These are phyloP conservation scores for Phytophthora ramorum DNA, from an alignment of 352 stramenopile species.

Conservation along the genomic window DNA sequence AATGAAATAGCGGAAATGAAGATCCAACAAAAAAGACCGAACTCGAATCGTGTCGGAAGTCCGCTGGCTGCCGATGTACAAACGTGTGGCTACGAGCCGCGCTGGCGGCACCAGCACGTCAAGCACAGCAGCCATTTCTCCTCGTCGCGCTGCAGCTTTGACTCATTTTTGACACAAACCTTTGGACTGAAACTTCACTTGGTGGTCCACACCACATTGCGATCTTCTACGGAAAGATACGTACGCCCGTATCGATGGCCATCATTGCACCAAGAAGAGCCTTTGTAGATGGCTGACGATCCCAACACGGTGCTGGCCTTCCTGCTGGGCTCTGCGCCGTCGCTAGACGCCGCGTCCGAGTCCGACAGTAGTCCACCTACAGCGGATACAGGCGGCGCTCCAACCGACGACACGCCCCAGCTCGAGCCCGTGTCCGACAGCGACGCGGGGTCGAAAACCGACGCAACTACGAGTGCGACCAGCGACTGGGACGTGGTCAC, in stretches of 20 bases:
- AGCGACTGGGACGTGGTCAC: slow-evolving; percentile 16
- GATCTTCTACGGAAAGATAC: slow-evolving; percentile 31
- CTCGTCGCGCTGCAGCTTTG: no score
- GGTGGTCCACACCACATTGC: slow-evolving; percentile 8
- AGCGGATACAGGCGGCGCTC: neutral
- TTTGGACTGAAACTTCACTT: neutral
- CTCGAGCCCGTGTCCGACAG: slow-evolving; percentile 25
- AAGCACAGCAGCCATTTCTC: neutral
- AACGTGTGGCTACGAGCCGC: slow-evolving; percentile 1
- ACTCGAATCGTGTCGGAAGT: neutral
- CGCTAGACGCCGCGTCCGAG: neutral
- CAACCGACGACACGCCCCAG: slow-evolving; percentile 11
- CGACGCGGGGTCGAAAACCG: slow-evolving; percentile 1
- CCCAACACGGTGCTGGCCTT: slow-evolving; percentile 30
- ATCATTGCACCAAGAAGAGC: slow-evolving; percentile 10
- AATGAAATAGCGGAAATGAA: neutral
- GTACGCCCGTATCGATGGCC: slow-evolving; percentile 9
- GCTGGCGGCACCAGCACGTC: no score
- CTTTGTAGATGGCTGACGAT: neutral
- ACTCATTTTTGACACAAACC: no score
- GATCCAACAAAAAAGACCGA: slow-evolving; percentile 7
- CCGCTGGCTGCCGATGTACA: slow-evolving; percentile 1
- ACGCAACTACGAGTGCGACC: neutral
- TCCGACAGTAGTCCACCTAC: neutral
- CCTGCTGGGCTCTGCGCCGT: slow-evolving; percentile 18